Conservation (phyloP, 805 yeast species). For the Tetrapisispora phaffii region DNA sequence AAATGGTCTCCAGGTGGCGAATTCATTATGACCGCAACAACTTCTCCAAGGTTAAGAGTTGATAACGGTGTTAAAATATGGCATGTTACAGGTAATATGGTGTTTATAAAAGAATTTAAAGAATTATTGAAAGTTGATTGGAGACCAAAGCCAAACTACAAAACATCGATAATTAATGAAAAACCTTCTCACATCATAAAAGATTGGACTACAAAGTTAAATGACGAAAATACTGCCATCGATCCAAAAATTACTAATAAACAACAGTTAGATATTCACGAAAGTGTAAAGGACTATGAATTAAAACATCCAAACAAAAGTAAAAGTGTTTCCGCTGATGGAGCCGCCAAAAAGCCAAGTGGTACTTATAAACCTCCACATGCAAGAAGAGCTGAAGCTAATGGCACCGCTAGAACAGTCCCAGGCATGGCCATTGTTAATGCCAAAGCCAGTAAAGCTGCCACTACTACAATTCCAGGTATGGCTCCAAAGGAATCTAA, state of each 20-base stretch:
- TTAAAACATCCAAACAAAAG: constrained; percentile 30
- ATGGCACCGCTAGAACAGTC: constrained; percentile 26
- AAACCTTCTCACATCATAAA: constrained; percentile 25
- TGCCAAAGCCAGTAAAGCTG: constrained; percentile 18
- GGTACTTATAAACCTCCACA: constrained; percentile 98
- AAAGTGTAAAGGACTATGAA: constrained; percentile 51
- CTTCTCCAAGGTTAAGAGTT: constrained; percentile 92
- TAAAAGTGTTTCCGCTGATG: constrained; percentile 7
- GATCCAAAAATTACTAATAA: constrained; percentile 38
- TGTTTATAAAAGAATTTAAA: constrained; percentile 66
- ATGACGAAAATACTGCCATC: constrained; percentile 9
- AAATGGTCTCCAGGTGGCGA: constrained; percentile 98
- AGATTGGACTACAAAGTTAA: constrained; percentile 10
- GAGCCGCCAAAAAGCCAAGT: constrained; percentile 44
- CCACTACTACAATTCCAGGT: constrained; percentile 35
- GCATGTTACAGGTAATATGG: constrained; percentile 80
- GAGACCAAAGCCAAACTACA: constrained; percentile 42
- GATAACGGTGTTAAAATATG: constrained; percentile 92
- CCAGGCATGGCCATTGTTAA: constrained; percentile 37
- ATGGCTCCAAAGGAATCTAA: constrained; percentile 47
- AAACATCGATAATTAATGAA: background rate
- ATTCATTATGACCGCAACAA: constrained; percentile 87
- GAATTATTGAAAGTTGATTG: constrained; percentile 78
- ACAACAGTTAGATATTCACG: constrained; percentile 58
- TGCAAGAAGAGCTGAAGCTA: constrained; percentile 50